Evolutionary conservation across 1,284 basidiomycete species (phyloP), one percentile per base, ranked within the genome.

Genomic region (Cutaneotrichosporon sp.): DNA sequence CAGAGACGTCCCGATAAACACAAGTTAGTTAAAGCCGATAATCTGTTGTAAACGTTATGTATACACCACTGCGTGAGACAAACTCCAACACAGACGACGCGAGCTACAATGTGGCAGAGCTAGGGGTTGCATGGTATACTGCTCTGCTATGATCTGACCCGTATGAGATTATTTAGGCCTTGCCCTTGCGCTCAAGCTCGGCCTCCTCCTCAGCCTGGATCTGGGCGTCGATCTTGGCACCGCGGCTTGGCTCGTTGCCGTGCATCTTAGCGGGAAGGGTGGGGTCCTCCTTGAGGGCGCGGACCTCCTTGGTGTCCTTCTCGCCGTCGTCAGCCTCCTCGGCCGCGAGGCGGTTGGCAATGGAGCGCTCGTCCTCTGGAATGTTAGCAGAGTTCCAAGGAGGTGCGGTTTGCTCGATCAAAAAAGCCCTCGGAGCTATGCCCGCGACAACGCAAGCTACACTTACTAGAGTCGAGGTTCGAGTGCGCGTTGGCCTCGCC

Each of bases 211-310:
- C 53, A 4, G 34, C 35, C 46, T 38, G 39, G 44, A 55, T 37
- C 49, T 55, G 44, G 14, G 49, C 44, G 41, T 55, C 54, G 23
- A 51, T 55, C 46, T 55, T 55, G 22, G 54, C 54, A 4, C 54
- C 54, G 41, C 54, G 54, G 39, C 44, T 47, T 5, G 54, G 54
- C 54, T 55, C 49, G 45, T 55, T 55, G 40, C 54, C 54, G 54
- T 55, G 49, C 49, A 49, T 45, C 26, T 37, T 35, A 12, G 52
- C 52, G 2, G 52, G 52, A 15, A 42, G 36, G 15, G 52, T 54
- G 18, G 52, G 52, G 52, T 54, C 52, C 46, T 54, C 43, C 52
- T 54, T 54, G 13, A 54, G 40, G 2, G 52, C 52, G 2, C n/a
- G n/a, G 23, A 54, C 52, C 42, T 54, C 52, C 22, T 41, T 21